Conservation (phyloP, 1,284 basidiomycete genomes). For the Cutaneotrichosporon mucoides region DNA sequence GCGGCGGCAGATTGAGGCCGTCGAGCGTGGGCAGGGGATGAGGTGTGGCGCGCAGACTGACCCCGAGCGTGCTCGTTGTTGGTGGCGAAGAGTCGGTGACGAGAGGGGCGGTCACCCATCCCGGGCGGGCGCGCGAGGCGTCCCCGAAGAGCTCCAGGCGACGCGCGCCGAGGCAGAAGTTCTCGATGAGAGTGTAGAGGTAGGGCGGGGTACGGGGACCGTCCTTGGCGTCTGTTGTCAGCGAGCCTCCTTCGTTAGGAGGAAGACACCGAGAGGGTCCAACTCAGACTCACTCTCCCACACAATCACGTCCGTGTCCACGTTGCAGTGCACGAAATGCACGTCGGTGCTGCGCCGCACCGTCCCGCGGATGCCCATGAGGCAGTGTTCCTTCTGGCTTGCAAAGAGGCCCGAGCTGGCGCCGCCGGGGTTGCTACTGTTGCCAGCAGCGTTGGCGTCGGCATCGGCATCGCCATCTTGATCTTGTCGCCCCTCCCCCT, state of each 20-base stretch:
- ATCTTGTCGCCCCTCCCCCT: no score
- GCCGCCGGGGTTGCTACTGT: not conserved
- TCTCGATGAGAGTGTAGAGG: constrained; percentile 91
- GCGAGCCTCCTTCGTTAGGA: no score
- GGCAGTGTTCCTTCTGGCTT: constrained; percentile 89
- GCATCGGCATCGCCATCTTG: not conserved
- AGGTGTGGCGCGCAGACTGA: not conserved
- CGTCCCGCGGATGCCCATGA: constrained; percentile 98
- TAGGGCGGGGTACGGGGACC: constrained; percentile 83
- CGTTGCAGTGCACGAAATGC: constrained; percentile 97
- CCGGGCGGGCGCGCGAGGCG: constrained; percentile 66
- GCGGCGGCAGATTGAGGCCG: not conserved
- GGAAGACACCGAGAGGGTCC: no score
- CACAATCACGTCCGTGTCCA: constrained; percentile 95
- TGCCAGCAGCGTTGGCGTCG: not conserved
- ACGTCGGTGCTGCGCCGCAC: constrained; percentile 89
- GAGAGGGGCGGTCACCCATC: constrained; percentile 85
- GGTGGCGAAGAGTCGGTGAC: not conserved
- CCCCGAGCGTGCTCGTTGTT: no score
- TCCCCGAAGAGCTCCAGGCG: constrained; percentile 87
- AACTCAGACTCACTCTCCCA: constrained; percentile 58
- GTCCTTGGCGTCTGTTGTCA: constrained; percentile 1
- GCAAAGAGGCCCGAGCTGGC: constrained; percentile 57
- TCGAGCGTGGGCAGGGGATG: no score
- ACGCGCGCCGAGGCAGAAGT: constrained; percentile 91